Evolutionary conservation across 2,329 filamentous ascomycete species (phyloP).

Genomic region (Sporothrix protearum): DNA sequence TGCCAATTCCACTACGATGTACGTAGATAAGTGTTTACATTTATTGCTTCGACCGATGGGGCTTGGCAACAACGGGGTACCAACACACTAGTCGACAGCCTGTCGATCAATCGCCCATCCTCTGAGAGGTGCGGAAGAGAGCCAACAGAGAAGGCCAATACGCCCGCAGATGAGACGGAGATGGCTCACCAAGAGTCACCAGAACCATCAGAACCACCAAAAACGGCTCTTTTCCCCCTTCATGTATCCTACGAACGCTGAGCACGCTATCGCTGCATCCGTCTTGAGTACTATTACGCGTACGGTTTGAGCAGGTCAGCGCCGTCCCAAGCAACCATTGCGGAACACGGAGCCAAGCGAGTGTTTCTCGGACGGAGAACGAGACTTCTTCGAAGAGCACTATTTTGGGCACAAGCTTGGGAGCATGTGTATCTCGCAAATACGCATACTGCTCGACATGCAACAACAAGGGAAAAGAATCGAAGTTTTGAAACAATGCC

Average conservation of each 20-base stretch:
- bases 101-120: not conserved
- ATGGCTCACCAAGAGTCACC: not conserved
- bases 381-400: not conserved
- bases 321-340: not conserved
- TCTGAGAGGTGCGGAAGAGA: not conserved
- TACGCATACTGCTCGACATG: not conserved
- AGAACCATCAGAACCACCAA: not conserved
- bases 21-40: not conserved
- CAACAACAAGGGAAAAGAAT: not conserved
- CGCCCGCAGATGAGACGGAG: not conserved
- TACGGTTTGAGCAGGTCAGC: not conserved
- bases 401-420: not conserved
- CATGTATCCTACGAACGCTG: not conserved
- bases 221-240: not conserved
- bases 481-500: not conserved
- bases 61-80: not conserved
- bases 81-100: not conserved
- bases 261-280: not conserved
- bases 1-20: not conserved
- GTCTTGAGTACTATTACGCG: not conserved
- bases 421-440: not conserved
- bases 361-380: not conserved
- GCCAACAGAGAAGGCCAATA: not conserved
- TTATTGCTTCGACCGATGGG: not conserved
- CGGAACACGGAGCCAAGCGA: conserved; percentile 1